These are phyloP conservation scores for Ceratobasidium sp. DNA, from an alignment of 1,284 basidiomycete species.

Conservation along the genomic window DNA sequence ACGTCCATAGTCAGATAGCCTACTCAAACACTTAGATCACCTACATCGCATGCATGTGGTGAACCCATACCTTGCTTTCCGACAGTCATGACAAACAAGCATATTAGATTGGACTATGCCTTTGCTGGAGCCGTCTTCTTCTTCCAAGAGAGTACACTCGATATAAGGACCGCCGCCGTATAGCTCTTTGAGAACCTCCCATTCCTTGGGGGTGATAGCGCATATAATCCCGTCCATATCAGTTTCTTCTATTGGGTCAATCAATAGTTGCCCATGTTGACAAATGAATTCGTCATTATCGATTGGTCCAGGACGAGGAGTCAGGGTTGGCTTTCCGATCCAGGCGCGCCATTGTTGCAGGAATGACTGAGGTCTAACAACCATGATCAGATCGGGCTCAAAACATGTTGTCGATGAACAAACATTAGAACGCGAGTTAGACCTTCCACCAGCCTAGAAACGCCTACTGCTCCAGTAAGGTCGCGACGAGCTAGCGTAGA, in stretches of 20 bases:
- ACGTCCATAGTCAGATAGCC: constrained; percentile 10
- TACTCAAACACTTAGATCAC: background rate
- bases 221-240: constrained; percentile 20
- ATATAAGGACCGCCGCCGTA: constrained; percentile 30
- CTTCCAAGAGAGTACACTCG: constrained; percentile 8
- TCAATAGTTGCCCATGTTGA: constrained; percentile 1
- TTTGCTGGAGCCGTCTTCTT: background rate
- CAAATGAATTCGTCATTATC: constrained; percentile 10
- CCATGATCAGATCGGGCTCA: background rate
- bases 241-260: constrained; percentile 12
- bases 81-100: constrained; percentile 16
- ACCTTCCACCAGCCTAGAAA: constrained; percentile 12
- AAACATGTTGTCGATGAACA: background rate
- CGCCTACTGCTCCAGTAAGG: background rate
- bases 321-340: constrained; percentile 1
- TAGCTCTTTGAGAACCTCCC: constrained; percentile 24
- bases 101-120: background rate
- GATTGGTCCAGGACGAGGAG: constrained; percentile 17
- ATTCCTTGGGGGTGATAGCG: constrained; percentile 5
- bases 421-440: constrained; percentile 12
- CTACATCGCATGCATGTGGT: background rate
- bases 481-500: background rate
- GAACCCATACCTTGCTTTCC: constrained; percentile 11
- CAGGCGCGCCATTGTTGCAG: constrained; percentile 22
- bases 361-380: constrained; percentile 13